Evolutionary conservation across 371 early-diverging fungal genomes (phyloP), one percentile per base, ranked within the genome.

Genomic region (Mucor plumbeus): DNA sequence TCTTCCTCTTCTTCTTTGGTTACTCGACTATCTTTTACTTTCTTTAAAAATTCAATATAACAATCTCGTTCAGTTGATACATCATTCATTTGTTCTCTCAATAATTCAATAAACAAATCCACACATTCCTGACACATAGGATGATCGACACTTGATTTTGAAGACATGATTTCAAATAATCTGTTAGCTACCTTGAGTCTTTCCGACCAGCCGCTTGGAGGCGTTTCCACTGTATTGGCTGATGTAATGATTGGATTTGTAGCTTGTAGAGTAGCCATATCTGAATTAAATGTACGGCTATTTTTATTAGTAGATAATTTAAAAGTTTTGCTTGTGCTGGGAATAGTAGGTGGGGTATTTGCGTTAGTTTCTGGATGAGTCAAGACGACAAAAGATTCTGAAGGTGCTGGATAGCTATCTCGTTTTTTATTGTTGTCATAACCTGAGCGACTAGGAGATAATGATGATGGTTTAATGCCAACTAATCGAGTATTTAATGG

Each of bases 101-200:
- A 76, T 33, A 78, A 77, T 40, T 91, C 87, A 41, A 88, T 60
- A 56, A 95, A 68, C 72, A 91, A 85, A 60, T 95, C 95, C 1
- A 93, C 91, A 66, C 97, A 97, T 56, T 93, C 94, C 61, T 91
- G 89, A 73, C 97, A 97, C 74, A 96, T 84, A 11, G 95, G 95
- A 65, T 96, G 96, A 66, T 91, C 90, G 4, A 90, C 85, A 43
- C 89, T 87, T 4, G 92, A 87, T 65, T 85, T 84, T 5, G 86
- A 83, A 0, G 90, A 89, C 81, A 91, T 87, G 62, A 91, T 63
- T 54, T 90, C 89, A 77, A 92, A 92, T 19, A 93, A 70, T 26
- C 87, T 84, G 55, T 79, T 86, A 4, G 90, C 88, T 0, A 90
- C 86, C 63, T 87, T 85, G 13, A 91, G 79, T 10, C 90, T 80